Evolutionary conservation across 2,329 filamentous ascomycete genomes (phyloP).

Genomic region (Dactylellina sp.): DNA sequence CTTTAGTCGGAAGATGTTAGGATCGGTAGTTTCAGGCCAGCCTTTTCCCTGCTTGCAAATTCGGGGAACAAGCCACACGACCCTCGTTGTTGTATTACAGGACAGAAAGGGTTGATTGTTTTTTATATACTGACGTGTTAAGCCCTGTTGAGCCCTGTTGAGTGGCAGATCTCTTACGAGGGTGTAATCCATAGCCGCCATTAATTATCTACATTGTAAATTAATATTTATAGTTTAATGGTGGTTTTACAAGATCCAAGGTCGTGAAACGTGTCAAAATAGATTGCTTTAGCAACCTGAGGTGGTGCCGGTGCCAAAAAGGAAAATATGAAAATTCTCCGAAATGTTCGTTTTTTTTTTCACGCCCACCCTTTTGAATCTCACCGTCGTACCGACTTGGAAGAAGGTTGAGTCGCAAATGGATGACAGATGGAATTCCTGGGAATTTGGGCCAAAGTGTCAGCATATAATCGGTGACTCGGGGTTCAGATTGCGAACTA

Average conservation of each 20-base stretch:
- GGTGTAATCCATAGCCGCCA: conserved; percentile 32
- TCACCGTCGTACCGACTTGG: conserved; percentile 39
- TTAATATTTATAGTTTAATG: conserved; percentile 44
- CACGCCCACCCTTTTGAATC: neutral
- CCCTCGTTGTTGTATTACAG: conserved; percentile 4
- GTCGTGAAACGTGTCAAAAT: conserved; percentile 56
- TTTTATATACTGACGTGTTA: neutral
- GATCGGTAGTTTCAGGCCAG: conserved; percentile 7
- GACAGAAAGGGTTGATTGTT: neutral
- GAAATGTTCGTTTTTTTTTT: conserved; percentile 25
- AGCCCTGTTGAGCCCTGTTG: too few species aligned
- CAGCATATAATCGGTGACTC: conserved; percentile 15
- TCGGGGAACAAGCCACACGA: conserved; percentile 35
- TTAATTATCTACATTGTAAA: conserved; percentile 30
- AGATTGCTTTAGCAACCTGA: conserved; percentile 1
- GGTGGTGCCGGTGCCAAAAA: neutral
- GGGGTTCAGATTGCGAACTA: neutral
- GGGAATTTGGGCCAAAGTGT: conserved; percentile 24
- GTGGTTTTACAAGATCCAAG: conserved; percentile 57
- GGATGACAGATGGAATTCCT: conserved; percentile 42
- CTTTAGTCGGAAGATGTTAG: conserved; percentile 6
- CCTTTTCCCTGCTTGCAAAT: conserved; percentile 2
- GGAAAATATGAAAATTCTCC: conserved; percentile 40
- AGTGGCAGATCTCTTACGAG: neutral
- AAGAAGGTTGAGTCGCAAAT: conserved; percentile 4